A percentile compares a stretch with the other conserved stretches of the same genome.
Conservation (phyloP, 129 eudicot species). For the Chrysanthemum makinoi region DNA sequence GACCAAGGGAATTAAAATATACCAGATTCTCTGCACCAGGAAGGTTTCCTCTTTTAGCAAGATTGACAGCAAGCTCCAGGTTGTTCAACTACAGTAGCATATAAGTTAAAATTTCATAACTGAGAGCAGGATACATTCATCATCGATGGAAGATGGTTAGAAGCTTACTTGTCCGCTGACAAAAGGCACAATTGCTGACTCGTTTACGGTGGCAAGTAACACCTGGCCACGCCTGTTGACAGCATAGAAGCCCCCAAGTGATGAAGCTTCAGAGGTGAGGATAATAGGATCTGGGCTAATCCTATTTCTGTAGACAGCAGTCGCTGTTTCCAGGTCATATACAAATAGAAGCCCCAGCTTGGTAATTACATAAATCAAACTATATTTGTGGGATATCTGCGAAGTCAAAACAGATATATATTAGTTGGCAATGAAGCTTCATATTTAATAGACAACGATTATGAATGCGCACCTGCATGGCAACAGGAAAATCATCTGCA, state of each 20-base stretch:
- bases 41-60: conserved; percentile 95
- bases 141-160: conserved; percentile 3
- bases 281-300: conserved; percentile 96
- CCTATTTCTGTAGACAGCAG: conserved; percentile 91
- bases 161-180: conserved; percentile 84
- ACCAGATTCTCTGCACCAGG: conserved; percentile 99
- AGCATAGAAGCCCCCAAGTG: conserved; percentile 36
- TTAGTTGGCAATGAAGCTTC: too few relatives aligned
- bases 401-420: too few relatives aligned
- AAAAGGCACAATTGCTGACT: conserved; percentile 87
- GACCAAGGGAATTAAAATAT: not conserved
- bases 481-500: too few relatives aligned
- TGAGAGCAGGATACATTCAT: not conserved
- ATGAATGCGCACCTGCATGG: too few relatives aligned
- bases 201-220: conserved; percentile 89
- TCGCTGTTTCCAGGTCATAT: conserved; percentile 90
- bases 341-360: conserved; percentile 94
- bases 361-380: conserved; percentile 56
- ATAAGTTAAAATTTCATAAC: not conserved
- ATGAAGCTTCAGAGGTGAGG: conserved; percentile 51
- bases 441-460: too few relatives aligned
- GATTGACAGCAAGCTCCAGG: conserved; percentile 98
- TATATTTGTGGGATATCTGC: too few relatives aligned
- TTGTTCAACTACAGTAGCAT: conserved; percentile 67
- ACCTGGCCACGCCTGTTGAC: conserved; percentile 67